phyloP scores from a whole-genome alignment of 208 protist species.

The Vickermania ingenoplastis region DNA sequence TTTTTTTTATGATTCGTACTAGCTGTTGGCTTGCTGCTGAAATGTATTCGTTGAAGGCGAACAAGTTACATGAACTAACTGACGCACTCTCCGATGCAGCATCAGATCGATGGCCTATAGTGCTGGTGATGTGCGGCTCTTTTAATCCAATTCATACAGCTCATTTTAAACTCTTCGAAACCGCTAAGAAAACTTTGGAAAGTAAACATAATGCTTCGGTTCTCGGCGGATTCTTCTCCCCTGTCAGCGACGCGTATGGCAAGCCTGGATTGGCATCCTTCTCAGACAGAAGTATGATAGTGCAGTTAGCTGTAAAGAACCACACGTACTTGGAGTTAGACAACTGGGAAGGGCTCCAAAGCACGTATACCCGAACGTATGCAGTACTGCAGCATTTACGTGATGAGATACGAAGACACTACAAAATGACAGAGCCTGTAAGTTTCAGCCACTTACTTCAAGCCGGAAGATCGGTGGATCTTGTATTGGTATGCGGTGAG shows the following conservation, averaged over 20 bases:
- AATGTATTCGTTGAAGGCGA: too few relatives aligned
- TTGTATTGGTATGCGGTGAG: constrained; percentile 57
- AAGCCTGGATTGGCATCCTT: constrained; percentile 50
- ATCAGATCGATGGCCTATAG: too few relatives aligned
- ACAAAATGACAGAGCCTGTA: constrained; percentile 14
- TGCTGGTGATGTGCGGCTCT: constrained; percentile 62
- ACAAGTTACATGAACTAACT: too few relatives aligned
- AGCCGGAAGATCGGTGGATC: constrained; percentile 19
- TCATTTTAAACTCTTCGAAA: constrained; percentile 52
- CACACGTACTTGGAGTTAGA: constrained; percentile 47
- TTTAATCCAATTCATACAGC: constrained; percentile 80
- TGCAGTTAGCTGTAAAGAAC: constrained; percentile 15
- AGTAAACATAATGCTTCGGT: constrained; percentile 6
- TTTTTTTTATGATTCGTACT: too few relatives aligned
- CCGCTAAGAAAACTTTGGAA: constrained; percentile 20
- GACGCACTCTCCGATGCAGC: too few relatives aligned
- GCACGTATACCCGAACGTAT: constrained; percentile 46
- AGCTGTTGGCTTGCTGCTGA: too few relatives aligned
- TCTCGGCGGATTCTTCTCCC: constrained; percentile 75
- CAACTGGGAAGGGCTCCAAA: constrained; percentile 67
- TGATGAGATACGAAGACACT: constrained; percentile 30
- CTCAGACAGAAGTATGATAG: constrained; percentile 28
- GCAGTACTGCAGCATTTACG: constrained; percentile 62
- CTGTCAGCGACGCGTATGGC: constrained; percentile 63
- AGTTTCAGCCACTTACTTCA: constrained; percentile 6